Percentiles rank a stretch among this genome's conserved stretches.
Evolutionary conservation across 176 grass and related monocot genomes (phyloP).

Genomic region (Guadua angustifolia): DNA sequence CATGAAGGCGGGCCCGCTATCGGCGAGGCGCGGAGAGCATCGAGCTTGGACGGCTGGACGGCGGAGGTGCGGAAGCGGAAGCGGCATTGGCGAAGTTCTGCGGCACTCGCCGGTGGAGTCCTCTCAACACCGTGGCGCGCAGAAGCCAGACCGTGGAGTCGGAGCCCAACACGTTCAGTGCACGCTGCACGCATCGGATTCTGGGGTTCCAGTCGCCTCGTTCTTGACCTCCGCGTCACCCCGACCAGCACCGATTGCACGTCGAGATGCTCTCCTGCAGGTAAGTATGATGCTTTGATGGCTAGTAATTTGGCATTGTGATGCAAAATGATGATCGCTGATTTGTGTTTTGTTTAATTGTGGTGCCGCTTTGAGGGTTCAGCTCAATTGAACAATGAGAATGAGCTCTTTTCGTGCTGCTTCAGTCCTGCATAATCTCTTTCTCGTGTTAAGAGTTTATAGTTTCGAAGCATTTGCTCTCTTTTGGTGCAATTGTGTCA

Average conservation of each 20-base stretch:
- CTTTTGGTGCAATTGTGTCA: no score
- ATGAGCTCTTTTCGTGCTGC: no score
- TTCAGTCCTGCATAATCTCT: no score
- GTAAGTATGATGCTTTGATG: not conserved
- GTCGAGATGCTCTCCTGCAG: conserved; percentile 91
- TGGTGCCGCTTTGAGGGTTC: no score
- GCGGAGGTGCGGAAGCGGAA: no score
- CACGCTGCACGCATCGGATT: conserved; percentile 72
- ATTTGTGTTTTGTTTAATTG: not conserved
- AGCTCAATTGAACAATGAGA: no score
- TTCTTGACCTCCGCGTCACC: conserved; percentile 72
- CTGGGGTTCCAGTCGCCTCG: conserved; percentile 78
- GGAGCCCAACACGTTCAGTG: conserved; percentile 51
- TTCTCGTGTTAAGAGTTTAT: no score
- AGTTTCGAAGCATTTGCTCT: no score
- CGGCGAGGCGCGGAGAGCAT: conserved; percentile 56
- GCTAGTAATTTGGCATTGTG: not conserved
- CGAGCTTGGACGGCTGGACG: conserved; percentile 45
- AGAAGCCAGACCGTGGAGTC: conserved; percentile 49
- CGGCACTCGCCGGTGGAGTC: conserved; percentile 69
- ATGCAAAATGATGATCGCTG: not conserved
- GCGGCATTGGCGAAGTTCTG: conserved; percentile 66
- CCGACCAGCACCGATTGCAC: conserved; percentile 76
- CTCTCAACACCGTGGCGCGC: conserved; percentile 67
- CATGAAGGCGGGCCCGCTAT: conserved; percentile 42